A percentile compares a stretch with the other conserved stretches of the same genome.
phyloP scores from a whole-genome alignment of 176 grass and related monocot genomes.

The Zea mays region DNA sequence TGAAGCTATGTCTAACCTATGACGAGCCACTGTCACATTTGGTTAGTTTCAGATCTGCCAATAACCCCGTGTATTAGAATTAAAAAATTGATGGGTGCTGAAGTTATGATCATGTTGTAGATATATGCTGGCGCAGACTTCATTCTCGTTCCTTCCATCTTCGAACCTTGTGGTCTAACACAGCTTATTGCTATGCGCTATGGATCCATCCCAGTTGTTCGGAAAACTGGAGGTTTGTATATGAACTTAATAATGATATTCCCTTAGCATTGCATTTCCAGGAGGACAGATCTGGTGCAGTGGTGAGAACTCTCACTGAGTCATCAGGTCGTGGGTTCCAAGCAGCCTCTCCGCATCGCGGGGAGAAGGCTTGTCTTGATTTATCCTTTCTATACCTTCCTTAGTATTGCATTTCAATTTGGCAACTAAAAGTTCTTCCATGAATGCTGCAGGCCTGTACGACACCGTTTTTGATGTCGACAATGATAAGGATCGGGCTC shows the following conservation, averaged over 20 bases:
- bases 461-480: constrained; percentile 87
- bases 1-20: constrained; percentile 81
- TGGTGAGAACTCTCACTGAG: no score
- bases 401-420: background rate
- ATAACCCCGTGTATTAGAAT: background rate
- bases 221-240: constrained; percentile 83
- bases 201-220: constrained; percentile 90
- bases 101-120: constrained; percentile 42
- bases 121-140: constrained; percentile 98
- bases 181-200: constrained; percentile 96
- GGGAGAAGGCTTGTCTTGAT: no score
- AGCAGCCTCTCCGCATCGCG: no score
- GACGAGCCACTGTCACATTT: constrained; percentile 91
- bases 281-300: no score
- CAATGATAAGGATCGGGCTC: constrained; percentile 74
- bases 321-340: no score
- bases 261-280: background rate
- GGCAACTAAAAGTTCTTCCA: background rate
- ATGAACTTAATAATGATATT: constrained; percentile 4
- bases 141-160: constrained; percentile 91
- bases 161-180: constrained; percentile 94
- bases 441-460: constrained; percentile 63
- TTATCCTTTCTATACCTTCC: no score
- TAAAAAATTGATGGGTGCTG: constrained; percentile 8
- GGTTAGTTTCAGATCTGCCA: constrained; percentile 43